phyloP scores from a whole-genome alignment of 2,329 filamentous ascomycete species.

The Neofusicoccum sp. region DNA sequence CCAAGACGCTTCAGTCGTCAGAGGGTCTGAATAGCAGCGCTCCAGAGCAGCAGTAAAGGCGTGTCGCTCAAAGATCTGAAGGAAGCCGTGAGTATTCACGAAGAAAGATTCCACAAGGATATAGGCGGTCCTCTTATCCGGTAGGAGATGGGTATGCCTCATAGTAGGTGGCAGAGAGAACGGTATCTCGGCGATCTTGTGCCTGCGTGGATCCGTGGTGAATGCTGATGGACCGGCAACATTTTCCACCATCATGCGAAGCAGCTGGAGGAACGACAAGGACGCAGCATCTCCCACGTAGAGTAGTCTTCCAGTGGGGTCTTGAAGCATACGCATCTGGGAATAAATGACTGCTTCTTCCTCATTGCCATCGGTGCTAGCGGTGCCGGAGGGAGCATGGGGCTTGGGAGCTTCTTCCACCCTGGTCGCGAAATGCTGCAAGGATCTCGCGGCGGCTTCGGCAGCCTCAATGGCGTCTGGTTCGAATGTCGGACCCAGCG shows the following conservation, averaged over 20 bases:
- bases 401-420: slow-evolving; percentile 26
- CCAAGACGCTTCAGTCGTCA: slow-evolving; percentile 50
- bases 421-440: slow-evolving; percentile 27
- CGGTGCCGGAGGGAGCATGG: slow-evolving; percentile 29
- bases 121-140: slow-evolving; percentile 54
- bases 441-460: slow-evolving; percentile 26
- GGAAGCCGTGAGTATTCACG: slow-evolving; percentile 60
- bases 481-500: slow-evolving; percentile 23
- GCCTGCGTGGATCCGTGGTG: slow-evolving; percentile 56
- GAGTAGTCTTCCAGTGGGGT: slow-evolving; percentile 56
- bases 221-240: slow-evolving; percentile 56
- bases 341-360: slow-evolving; percentile 58
- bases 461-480: slow-evolving; percentile 17
- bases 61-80: slow-evolving; percentile 58
- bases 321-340: slow-evolving; percentile 59
- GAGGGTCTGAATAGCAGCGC: slow-evolving; percentile 55
- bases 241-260: slow-evolving; percentile 60
- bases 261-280: slow-evolving; percentile 59
- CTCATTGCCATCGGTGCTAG: slow-evolving; percentile 45
- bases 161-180: slow-evolving; percentile 48
- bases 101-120: slow-evolving; percentile 61
- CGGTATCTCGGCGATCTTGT: slow-evolving; percentile 57
- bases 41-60: slow-evolving; percentile 52
- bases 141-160: slow-evolving; percentile 54
- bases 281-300: slow-evolving; percentile 65